These are phyloP conservation scores for Litsea cubeba DNA, from an alignment of 164 flowering plant genomes.

Conservation along the genomic window DNA sequence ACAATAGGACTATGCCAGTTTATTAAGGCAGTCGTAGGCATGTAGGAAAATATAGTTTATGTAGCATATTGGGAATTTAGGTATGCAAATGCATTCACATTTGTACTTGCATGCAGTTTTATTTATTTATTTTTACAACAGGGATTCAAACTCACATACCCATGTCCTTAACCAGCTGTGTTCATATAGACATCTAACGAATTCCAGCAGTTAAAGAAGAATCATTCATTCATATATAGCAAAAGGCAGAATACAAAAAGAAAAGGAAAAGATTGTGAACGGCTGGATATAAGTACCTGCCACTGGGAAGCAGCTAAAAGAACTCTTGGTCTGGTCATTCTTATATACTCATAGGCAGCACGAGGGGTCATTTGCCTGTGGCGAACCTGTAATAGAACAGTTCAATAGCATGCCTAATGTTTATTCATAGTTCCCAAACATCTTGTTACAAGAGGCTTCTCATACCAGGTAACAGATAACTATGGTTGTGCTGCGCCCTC, in stretches of 20 bases:
- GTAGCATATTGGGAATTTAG: no score
- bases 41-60: no score
- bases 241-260: neutral
- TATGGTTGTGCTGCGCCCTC: slow-evolving; percentile 94
- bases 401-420: neutral
- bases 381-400: slow-evolving; percentile 41
- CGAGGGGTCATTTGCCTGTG: slow-evolving; percentile 82
- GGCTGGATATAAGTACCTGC: slow-evolving; percentile 42
- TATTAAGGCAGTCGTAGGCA: no score
- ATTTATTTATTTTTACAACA: no score
- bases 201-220: neutral
- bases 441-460: neutral
- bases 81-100: no score
- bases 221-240: neutral
- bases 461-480: slow-evolving; percentile 84
- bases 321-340: slow-evolving; percentile 78
- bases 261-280: neutral
- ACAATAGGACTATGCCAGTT: no score
- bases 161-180: no score
- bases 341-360: slow-evolving; percentile 62
- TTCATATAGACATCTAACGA: no score
- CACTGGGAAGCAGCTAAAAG: slow-evolving; percentile 80
- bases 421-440: no score
- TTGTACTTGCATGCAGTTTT: no score
- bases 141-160: no score